phyloP scores from a whole-genome alignment of 1,139 yeast species.

The Blastobotrys petasosporus region DNA sequence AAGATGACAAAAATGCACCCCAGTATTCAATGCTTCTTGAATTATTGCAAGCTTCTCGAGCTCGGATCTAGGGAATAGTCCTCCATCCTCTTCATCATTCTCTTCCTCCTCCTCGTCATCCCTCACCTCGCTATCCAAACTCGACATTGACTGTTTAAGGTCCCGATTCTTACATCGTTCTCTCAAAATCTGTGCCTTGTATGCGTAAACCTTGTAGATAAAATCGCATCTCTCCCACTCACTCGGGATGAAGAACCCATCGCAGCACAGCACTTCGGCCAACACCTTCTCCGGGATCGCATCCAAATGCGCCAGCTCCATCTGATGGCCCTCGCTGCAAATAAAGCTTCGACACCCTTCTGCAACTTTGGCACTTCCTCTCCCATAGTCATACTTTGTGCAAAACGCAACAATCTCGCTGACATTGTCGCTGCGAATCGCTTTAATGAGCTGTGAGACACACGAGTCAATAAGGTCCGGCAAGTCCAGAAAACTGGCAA shows the following conservation, averaged over 20 bases:
- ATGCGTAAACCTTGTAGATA: constrained; percentile 27
- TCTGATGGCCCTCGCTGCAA: constrained; percentile 44
- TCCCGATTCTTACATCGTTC: neutral
- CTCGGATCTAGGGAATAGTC: neutral
- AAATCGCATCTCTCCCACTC: constrained; percentile 50
- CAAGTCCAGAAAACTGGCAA: constrained; percentile 45
- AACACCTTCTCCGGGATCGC: constrained; percentile 41
- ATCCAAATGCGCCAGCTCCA: constrained; percentile 41
- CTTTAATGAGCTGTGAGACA: constrained; percentile 36
- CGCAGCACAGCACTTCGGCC: constrained; percentile 42
- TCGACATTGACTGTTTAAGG: too few relatives aligned
- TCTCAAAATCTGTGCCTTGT: constrained; percentile 11
- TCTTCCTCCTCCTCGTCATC: constrained; percentile 1
- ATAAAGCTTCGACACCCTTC: constrained; percentile 44
- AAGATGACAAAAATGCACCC: constrained; percentile 44
- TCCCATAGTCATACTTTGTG: constrained; percentile 39
- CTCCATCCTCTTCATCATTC: neutral
- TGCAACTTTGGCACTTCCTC: constrained; percentile 39
- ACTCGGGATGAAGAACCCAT: constrained; percentile 46
- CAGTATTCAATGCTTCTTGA: constrained; percentile 31
- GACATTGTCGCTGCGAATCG: constrained; percentile 35
- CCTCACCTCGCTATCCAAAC: neutral
- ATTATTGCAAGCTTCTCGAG: constrained; percentile 11
- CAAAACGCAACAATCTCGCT: constrained; percentile 40
- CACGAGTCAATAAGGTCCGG: constrained; percentile 41